Conservation (phyloP, 371 early-diverging fungal genomes). For the Mucor circinelloides region DNA sequence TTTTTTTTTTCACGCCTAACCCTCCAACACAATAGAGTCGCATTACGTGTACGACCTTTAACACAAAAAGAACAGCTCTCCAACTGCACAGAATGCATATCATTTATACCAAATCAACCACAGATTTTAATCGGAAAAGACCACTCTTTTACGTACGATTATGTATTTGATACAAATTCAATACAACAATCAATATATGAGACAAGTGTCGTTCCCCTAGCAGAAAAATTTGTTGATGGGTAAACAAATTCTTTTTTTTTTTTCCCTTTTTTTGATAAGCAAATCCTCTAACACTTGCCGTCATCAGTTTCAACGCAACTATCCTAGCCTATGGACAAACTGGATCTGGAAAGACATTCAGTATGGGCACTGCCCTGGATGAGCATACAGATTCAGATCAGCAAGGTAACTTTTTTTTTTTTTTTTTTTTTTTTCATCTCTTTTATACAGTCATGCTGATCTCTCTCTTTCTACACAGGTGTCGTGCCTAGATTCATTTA, state of each 20-base stretch:
- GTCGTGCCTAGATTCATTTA: constrained; percentile 88
- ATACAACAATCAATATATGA: constrained; percentile 75
- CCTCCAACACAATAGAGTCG: constrained; percentile 57
- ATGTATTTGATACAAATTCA: constrained; percentile 75
- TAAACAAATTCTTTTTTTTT: constrained; percentile 40
- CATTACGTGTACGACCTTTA: constrained; percentile 80
- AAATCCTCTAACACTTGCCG: constrained; percentile 9
- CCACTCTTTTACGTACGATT: constrained; percentile 84
- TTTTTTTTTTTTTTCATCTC: neutral
- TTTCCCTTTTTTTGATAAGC: neutral
- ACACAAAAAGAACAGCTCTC: constrained; percentile 74
- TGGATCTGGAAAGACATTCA: constrained; percentile 52
- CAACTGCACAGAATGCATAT: constrained; percentile 71
- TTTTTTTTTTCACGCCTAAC: constrained; percentile 4
- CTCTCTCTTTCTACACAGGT: constrained; percentile 45
- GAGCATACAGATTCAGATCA: constrained; percentile 36
- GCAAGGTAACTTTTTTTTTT: constrained; percentile 16
- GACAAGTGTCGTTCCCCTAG: constrained; percentile 66
- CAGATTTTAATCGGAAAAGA: constrained; percentile 68
- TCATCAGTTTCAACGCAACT: constrained; percentile 76
- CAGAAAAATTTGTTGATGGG: constrained; percentile 90
- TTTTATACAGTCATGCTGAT: neutral
- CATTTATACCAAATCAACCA: constrained; percentile 62
- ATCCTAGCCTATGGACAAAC: constrained; percentile 92
- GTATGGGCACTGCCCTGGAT: constrained; percentile 67